A percentile compares a stretch with the other conserved stretches of the same genome.
These are phyloP conservation scores for Hansenula sp. DNA, from an alignment of 1,139 yeast genomes.

Conservation along the genomic window DNA sequence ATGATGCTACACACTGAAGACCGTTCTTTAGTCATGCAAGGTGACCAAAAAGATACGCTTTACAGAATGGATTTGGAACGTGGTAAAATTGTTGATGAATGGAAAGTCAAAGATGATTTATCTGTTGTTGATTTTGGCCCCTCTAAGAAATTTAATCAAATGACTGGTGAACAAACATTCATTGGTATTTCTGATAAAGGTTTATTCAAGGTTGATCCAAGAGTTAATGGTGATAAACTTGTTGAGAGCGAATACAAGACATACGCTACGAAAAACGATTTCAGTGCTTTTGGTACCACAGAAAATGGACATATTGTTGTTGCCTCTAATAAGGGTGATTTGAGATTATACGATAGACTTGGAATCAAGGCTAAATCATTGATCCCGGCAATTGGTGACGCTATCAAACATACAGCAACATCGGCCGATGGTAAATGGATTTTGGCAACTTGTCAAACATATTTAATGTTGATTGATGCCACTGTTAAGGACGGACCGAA, in stretches of 20 bases:
- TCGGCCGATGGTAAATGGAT: constrained; percentile 83
- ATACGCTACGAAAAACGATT: constrained; percentile 52
- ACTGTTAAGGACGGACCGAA: constrained; percentile 57
- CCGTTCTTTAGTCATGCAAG: constrained; percentile 61
- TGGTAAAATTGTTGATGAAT: constrained; percentile 81
- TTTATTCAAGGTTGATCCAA: constrained; percentile 74
- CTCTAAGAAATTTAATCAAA: constrained; percentile 64
- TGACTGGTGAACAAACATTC: constrained; percentile 70
- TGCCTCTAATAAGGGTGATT: constrained; percentile 72
- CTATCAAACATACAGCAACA: constrained; percentile 60
- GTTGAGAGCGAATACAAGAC: constrained; percentile 51
- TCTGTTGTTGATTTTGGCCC: constrained; percentile 64
- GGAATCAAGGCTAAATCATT: constrained; percentile 75
- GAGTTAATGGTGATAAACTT: constrained; percentile 54
- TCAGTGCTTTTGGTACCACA: constrained; percentile 67
- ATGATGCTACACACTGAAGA: constrained; percentile 79
- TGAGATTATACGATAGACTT: constrained; percentile 65
- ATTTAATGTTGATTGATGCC: constrained; percentile 65
- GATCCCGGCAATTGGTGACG: constrained; percentile 79
- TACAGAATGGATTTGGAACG: constrained; percentile 75
- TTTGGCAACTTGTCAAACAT: constrained; percentile 72
- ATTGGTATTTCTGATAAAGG: constrained; percentile 65
- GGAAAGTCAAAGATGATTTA: constrained; percentile 51
- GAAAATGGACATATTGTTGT: constrained; percentile 72
- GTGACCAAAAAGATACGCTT: constrained; percentile 41